phyloP scores from a whole-genome alignment of 805 yeast genomes.

The Saccharomycopsis selenospora region DNA sequence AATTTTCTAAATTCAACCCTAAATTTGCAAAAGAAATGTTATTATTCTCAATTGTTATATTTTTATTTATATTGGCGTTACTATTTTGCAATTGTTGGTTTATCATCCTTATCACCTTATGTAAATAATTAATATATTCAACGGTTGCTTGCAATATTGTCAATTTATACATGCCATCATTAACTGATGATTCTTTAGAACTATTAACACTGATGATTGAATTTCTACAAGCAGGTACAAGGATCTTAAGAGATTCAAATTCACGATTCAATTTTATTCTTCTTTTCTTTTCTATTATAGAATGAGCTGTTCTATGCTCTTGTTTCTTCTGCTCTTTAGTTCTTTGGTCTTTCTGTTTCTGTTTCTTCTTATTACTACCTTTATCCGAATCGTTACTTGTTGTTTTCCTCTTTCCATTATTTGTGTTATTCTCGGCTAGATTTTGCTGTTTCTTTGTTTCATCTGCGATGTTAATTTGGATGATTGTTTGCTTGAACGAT shows the following conservation, averaged over 20 bases:
- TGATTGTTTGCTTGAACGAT: slow-evolving; percentile 39
- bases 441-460: slow-evolving; percentile 5
- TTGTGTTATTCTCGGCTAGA: neutral
- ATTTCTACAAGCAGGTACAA: slow-evolving; percentile 72
- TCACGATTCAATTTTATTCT: slow-evolving; percentile 75
- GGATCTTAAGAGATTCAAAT: slow-evolving; percentile 68
- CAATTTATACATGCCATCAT: slow-evolving; percentile 68
- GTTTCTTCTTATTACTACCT: slow-evolving; percentile 14
- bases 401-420: neutral
- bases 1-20: slow-evolving; percentile 51
- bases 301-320: slow-evolving; percentile 55
- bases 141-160: slow-evolving; percentile 79
- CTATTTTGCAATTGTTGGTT: slow-evolving; percentile 34
- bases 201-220: slow-evolving; percentile 24
- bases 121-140: slow-evolving; percentile 67
- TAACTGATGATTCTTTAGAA: slow-evolving; percentile 23
- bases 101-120: slow-evolving; percentile 47
- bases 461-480: slow-evolving; percentile 31
- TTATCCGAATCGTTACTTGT: neutral
- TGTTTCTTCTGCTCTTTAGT: slow-evolving; percentile 33
- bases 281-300: slow-evolving; percentile 73
- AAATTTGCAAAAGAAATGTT: slow-evolving; percentile 45
- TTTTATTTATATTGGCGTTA: slow-evolving; percentile 21
- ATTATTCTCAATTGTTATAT: slow-evolving; percentile 23
- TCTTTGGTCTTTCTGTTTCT: slow-evolving; percentile 25